Percentiles rank a stretch among this genome's conserved stretches.
These are phyloP conservation scores for Seiridium unicorne DNA, from an alignment of 2,329 filamentous ascomycete genomes.

Conservation along the genomic window DNA sequence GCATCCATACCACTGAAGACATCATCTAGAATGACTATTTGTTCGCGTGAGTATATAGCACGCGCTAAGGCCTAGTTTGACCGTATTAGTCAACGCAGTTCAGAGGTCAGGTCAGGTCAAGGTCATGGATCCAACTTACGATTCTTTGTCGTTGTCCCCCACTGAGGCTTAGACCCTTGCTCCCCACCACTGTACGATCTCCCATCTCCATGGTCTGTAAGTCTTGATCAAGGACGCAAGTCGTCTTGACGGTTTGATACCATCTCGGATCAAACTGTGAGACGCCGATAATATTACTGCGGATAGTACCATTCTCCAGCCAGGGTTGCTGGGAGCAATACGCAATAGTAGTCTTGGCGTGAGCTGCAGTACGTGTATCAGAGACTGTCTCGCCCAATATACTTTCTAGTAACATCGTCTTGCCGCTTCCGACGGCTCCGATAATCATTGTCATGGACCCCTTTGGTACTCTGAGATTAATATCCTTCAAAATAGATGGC, in stretches of 20 bases:
- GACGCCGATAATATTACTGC: slow-evolving; percentile 35
- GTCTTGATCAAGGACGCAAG: slow-evolving; percentile 26
- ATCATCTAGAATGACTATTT: slow-evolving; percentile 34
- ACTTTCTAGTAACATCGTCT: slow-evolving; percentile 36
- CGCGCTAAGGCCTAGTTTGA: slow-evolving; percentile 31
- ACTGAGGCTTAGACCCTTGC: slow-evolving; percentile 13
- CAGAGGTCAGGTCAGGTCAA: not conserved
- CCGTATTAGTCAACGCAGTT: not conserved
- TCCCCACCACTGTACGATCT: slow-evolving; percentile 25
- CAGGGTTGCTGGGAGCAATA: slow-evolving; percentile 44
- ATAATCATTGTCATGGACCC: slow-evolving; percentile 33
- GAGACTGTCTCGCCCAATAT: slow-evolving; percentile 33
- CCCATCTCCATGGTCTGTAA: slow-evolving; percentile 21
- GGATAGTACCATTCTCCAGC: slow-evolving; percentile 39
- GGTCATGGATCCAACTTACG: slow-evolving; percentile 16
- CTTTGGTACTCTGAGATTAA: slow-evolving; percentile 18
- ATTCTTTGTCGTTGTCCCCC: slow-evolving; percentile 16
- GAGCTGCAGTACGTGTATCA: not conserved
- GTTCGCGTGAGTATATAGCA: slow-evolving; percentile 32
- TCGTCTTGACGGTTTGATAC: slow-evolving; percentile 24
- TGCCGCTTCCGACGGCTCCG: slow-evolving; percentile 43
- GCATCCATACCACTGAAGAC: slow-evolving; percentile 36
- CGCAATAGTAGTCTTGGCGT: slow-evolving; percentile 20
- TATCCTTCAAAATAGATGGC: slow-evolving; percentile 17
- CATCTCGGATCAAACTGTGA: slow-evolving; percentile 22